Base-by-base conservation (phyloP, 805 yeast species). In the Zygoascus bituminiphila region DNA sequence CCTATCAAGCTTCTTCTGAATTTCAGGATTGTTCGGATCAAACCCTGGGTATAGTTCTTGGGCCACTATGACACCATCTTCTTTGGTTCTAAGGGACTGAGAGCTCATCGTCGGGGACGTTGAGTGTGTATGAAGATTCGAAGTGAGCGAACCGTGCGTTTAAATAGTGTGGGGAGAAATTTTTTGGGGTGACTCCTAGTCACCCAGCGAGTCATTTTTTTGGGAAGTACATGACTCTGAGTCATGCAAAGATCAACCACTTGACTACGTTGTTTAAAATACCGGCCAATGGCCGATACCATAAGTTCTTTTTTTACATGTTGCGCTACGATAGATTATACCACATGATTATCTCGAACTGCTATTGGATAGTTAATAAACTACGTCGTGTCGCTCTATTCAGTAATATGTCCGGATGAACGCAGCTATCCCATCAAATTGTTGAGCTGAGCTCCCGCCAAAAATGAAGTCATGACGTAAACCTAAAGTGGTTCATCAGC, bases 1-100 rank as follows among this genome's bases (percentile, higher is more conserved):
- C n/a, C 46, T 52, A 44, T 63, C 59, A 40, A 64, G 58, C 42
- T 51, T 45, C 5, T 47, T 45, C 49, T 50, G 53, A 17, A 26
- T 25, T 8, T 10, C 31, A n/a, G 33, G 36, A 15, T 41, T 35
- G 6, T 14, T 24, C 14, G 17, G 8, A 41, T 41, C 44, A 15
- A 41, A 36, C 20, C 20, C 39, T 2, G 39, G 22, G 22, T 17
- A 19, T 12, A 17, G 10, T 36, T 36, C 39, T 12, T 17, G 22
- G 5, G 39, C 20, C 5, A 2, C 8, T 4, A 19, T 9, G 9
- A 10, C 39, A 5, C 14, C 20, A 19, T 15, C 21, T 4, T 4
- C 4, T 5, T 36, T 36, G 39, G 39, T 5, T n/a, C 17, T 9
- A 4, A 9, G 14, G 14, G 5, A 12, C 3, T 17, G 21, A 12